Conservation (phyloP, 1,284 basidiomycete species). For the Xerocomus amazonicus region DNA sequence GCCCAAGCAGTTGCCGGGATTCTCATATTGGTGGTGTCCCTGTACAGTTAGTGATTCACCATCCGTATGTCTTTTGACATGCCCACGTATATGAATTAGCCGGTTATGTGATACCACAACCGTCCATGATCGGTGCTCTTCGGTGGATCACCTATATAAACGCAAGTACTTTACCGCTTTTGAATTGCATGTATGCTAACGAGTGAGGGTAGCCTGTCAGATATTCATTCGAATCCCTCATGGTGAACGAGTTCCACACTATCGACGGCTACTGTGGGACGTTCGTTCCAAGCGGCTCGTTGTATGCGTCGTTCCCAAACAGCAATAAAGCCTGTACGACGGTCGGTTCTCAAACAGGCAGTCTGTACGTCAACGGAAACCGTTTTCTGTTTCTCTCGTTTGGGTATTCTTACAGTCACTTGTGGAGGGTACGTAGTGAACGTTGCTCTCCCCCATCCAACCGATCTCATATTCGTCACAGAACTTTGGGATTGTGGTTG, state of each 20-base stretch:
- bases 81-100: constrained; percentile 10
- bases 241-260: constrained; percentile 56
- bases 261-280: constrained; percentile 39
- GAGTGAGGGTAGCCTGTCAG: constrained; percentile 37
- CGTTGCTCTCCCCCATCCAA: constrained; percentile 7
- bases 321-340: constrained; percentile 61
- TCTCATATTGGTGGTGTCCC: constrained; percentile 42
- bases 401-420: constrained; percentile 55
- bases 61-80: background rate
- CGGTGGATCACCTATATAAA: constrained; percentile 65
- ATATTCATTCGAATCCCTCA: constrained; percentile 51
- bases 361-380: constrained; percentile 18
- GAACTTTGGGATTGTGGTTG: constrained; percentile 57
- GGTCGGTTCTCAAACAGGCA: constrained; percentile 33
- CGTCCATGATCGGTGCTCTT: constrained; percentile 60
- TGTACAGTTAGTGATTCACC: constrained; percentile 39
- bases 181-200: background rate
- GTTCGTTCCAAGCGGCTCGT: constrained; percentile 45
- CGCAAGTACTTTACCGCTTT: constrained; percentile 35
- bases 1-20: constrained; percentile 63
- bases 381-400: constrained; percentile 51
- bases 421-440: constrained; percentile 61
- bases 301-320: constrained; percentile 51
- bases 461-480: constrained; percentile 11
- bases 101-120: constrained; percentile 48